Percentiles rank a stretch among this genome's conserved stretches.
phyloP scores from a whole-genome alignment of 805 yeast genomes.

The Candida awuae region DNA sequence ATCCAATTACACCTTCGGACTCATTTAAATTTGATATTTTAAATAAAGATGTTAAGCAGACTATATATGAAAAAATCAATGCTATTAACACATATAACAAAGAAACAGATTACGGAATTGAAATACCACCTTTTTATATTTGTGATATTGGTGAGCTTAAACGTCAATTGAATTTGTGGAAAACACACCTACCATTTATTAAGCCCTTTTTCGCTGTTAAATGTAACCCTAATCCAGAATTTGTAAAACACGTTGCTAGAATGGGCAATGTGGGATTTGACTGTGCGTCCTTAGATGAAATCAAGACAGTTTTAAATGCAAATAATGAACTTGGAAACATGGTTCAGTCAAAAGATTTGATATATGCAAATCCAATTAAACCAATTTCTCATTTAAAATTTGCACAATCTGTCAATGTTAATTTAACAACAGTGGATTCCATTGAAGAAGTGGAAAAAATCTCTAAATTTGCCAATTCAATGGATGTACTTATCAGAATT shows the following conservation, averaged over 20 bases:
- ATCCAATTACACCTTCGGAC: constrained; percentile 10
- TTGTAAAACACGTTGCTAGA: constrained; percentile 47
- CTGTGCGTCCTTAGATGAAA: constrained; percentile 87
- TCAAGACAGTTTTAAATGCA: constrained; percentile 47
- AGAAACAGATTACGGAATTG: constrained; percentile 19
- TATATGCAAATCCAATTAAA: constrained; percentile 94
- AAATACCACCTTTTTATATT: constrained; percentile 80
- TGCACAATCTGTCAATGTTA: constrained; percentile 50
- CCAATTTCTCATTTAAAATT: constrained; percentile 72
- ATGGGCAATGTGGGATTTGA: constrained; percentile 71
- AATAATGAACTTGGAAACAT: constrained; percentile 18
- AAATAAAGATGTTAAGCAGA: constrained; percentile 11
- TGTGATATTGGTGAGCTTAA: constrained; percentile 73
- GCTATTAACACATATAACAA: constrained; percentile 36
- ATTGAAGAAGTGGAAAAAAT: constrained; percentile 75
- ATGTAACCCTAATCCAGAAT: constrained; percentile 69
- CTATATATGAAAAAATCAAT: constrained; percentile 16
- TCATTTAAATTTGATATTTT: constrained; percentile 7
- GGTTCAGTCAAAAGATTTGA: constrained; percentile 59
- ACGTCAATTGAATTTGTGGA: constrained; percentile 61
- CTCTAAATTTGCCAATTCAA: constrained; percentile 37
- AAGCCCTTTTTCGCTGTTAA: constrained; percentile 92
- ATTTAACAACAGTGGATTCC: constrained; percentile 84
- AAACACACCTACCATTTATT: constrained; percentile 54
- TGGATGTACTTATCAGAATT: constrained; percentile 67